phyloP scores from a whole-genome alignment of 2,329 filamentous ascomycete species.

The Diplocarpon rosae region DNA sequence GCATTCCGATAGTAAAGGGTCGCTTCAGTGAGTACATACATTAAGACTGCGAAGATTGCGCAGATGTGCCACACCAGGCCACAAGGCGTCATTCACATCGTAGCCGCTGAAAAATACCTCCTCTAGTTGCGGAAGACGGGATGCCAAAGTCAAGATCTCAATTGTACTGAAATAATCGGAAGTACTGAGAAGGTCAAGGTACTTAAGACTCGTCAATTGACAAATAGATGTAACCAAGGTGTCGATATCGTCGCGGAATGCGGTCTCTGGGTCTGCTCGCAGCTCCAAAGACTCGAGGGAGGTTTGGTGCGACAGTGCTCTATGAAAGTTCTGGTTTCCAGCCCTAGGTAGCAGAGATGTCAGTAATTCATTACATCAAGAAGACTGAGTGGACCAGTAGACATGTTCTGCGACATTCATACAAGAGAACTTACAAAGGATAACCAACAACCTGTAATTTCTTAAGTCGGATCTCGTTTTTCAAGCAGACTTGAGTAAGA shows the following conservation, averaged over 20 bases:
- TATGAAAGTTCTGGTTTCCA: slow-evolving; percentile 40
- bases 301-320: slow-evolving; percentile 38
- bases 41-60: slow-evolving; percentile 39
- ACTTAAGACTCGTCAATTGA: slow-evolving; percentile 38
- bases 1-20: too few species aligned
- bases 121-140: slow-evolving; percentile 34
- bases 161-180: slow-evolving; percentile 38
- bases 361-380: too few species aligned
- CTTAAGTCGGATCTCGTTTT: slow-evolving; percentile 35
- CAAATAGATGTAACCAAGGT: slow-evolving; percentile 40
- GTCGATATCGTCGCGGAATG: slow-evolving; percentile 36
- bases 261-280: slow-evolving; percentile 35
- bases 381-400: too few species aligned
- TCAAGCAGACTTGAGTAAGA: slow-evolving; percentile 36
- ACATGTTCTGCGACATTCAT: too few species aligned
- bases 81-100: slow-evolving; percentile 39
- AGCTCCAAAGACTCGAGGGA: slow-evolving; percentile 36
- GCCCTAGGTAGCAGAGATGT: slow-evolving; percentile 25
- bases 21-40: too few species aligned
- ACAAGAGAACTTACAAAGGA: neutral
- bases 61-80: slow-evolving; percentile 34
- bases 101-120: slow-evolving; percentile 45
- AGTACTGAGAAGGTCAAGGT: slow-evolving; percentile 41
- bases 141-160: slow-evolving; percentile 38
- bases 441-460: slow-evolving; percentile 40